These are phyloP conservation scores for Xylaria polymorpha DNA, from an alignment of 2,329 filamentous ascomycete species.

Conservation along the genomic window DNA sequence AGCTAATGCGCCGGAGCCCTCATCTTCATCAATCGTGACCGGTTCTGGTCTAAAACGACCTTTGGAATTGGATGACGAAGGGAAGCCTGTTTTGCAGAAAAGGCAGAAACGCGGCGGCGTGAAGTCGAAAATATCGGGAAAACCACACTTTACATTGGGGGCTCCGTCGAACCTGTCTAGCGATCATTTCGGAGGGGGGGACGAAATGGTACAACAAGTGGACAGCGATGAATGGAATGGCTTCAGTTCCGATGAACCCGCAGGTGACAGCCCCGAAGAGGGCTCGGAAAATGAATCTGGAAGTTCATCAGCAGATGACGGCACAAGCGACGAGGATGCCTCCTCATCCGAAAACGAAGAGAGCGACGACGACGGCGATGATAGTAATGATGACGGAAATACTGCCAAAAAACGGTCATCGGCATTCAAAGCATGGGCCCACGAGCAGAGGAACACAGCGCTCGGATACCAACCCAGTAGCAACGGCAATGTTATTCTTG, in stretches of 20 bases:
- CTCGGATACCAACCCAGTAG: constrained; percentile 71
- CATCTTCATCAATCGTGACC: constrained; percentile 47
- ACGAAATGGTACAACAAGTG: constrained; percentile 32
- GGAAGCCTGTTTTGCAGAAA: constrained; percentile 84
- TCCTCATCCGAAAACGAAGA: constrained; percentile 51
- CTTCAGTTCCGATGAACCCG: constrained; percentile 63
- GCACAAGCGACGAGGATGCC: constrained; percentile 44
- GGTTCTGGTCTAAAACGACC: constrained; percentile 90
- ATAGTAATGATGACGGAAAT: constrained; percentile 48
- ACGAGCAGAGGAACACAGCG: constrained; percentile 84
- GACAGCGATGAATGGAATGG: constrained; percentile 71
- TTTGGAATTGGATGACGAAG: constrained; percentile 81
- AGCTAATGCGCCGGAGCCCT: constrained; percentile 1
- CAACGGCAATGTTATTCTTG: constrained; percentile 55
- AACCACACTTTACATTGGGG: constrained; percentile 47
- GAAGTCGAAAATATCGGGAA: constrained; percentile 64
- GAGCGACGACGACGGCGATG: constrained; percentile 50
- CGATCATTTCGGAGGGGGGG: constrained; percentile 40
- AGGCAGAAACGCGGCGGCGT: constrained; percentile 77
- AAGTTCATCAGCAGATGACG: constrained; percentile 44
- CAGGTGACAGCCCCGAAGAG: constrained; percentile 44
- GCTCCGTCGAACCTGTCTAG: constrained; percentile 37
- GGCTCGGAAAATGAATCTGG: constrained; percentile 48
- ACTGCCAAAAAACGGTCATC: constrained; percentile 59
- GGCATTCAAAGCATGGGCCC: constrained; percentile 95